Conservation (phyloP, 345 rosid species). For the Clausena lansium region DNA sequence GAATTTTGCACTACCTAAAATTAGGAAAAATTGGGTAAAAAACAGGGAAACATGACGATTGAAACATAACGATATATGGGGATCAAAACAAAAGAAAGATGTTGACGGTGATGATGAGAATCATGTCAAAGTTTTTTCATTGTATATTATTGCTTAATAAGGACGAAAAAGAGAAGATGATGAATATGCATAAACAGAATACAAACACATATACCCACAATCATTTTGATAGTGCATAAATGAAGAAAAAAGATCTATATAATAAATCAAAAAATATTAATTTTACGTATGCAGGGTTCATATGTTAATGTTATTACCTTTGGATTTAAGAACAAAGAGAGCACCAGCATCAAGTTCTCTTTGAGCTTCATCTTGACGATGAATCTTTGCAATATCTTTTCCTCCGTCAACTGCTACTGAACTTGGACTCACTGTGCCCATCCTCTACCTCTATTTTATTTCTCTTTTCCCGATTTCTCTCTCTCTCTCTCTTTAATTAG, state of each 20-base stretch:
- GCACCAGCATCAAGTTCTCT: slow-evolving; percentile 76
- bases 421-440: not conserved
- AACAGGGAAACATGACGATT: not conserved
- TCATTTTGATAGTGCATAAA: not conserved
- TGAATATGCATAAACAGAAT: not conserved
- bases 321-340: slow-evolving; percentile 79
- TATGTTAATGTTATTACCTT: slow-evolving; percentile 37
- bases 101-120: not conserved
- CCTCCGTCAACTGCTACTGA: slow-evolving; percentile 11
- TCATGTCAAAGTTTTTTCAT: too few species aligned
- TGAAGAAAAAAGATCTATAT: too few species aligned
- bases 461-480: not conserved
- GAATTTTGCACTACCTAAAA: not conserved
- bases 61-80: not conserved
- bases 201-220: too few species aligned
- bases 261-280: not conserved
- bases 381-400: slow-evolving; percentile 15
- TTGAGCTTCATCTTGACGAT: slow-evolving; percentile 3
- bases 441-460: not conserved
- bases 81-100: not conserved
- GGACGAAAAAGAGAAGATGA: not conserved
- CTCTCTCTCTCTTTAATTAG: not conserved
- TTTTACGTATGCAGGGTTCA: not conserved
- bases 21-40: too few species aligned
- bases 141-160: too few species aligned